These are phyloP conservation scores for Saccharomyces kudriavzevii DNA, from an alignment of 805 yeast genomes.

Conservation along the genomic window DNA sequence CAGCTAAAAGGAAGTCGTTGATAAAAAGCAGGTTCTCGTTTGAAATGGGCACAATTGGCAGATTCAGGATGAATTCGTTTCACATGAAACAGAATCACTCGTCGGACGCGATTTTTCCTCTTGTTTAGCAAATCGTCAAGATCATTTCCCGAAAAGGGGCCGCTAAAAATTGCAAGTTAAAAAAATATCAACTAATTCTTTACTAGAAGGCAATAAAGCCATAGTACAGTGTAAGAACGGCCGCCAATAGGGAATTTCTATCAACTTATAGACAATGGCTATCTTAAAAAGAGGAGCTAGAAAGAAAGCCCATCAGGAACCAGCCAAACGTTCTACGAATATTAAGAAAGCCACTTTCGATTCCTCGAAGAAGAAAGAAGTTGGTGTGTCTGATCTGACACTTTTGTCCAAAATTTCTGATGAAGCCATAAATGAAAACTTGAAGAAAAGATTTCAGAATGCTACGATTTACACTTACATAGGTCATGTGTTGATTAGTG, in stretches of 20 bases:
- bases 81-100: background rate
- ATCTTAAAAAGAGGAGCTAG: constrained; percentile 68
- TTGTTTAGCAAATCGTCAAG: background rate
- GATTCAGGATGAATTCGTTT: background rate
- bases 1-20: background rate
- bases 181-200: background rate
- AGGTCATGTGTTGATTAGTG: constrained; percentile 87
- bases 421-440: constrained; percentile 81
- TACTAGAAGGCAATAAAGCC: background rate
- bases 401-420: constrained; percentile 77
- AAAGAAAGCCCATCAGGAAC: constrained; percentile 41
- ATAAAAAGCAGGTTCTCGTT: background rate
- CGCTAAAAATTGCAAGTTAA: background rate
- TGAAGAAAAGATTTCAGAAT: constrained; percentile 77
- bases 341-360: constrained; percentile 86
- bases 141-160: background rate
- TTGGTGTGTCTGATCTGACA: constrained; percentile 89
- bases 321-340: constrained; percentile 42
- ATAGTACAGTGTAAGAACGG: background rate
- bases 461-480: constrained; percentile 83
- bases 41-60: background rate
- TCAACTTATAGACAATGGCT: constrained; percentile 38
- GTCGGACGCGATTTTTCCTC: background rate
- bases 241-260: constrained; percentile 14
- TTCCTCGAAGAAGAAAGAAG: constrained; percentile 78